Conservation (phyloP, 129 eudicot species). For the Silybum marianum region DNA sequence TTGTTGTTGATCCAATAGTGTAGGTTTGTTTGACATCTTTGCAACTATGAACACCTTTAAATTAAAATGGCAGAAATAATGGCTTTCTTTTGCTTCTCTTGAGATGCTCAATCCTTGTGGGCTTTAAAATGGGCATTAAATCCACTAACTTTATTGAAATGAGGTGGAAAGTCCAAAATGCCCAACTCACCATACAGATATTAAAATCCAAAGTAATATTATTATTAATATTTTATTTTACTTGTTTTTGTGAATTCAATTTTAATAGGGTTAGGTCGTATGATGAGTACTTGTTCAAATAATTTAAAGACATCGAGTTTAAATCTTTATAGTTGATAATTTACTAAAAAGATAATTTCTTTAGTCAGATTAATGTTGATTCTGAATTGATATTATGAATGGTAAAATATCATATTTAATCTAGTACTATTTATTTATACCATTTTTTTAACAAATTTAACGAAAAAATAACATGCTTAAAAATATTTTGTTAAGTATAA, state of each 20-base stretch:
- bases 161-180: slow-evolving; percentile 41
- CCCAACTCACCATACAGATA: slow-evolving; percentile 23
- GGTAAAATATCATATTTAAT: too few species aligned
- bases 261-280: not conserved
- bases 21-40: slow-evolving; percentile 36
- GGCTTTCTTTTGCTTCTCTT: slow-evolving; percentile 29
- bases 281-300: not conserved
- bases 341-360: too few species aligned
- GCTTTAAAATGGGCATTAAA: slow-evolving; percentile 17
- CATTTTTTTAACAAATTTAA: too few species aligned
- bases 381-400: too few species aligned
- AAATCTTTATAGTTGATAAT: not conserved
- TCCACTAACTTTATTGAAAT: slow-evolving; percentile 12
- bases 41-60: slow-evolving; percentile 12
- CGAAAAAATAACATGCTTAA: too few species aligned
- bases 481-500: not conserved
- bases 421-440: too few species aligned
- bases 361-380: too few species aligned
- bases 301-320: not conserved
- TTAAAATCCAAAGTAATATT: not conserved
- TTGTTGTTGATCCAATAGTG: slow-evolving; percentile 45
- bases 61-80: slow-evolving; percentile 18
- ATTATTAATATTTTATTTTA: too few species aligned
- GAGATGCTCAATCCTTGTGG: slow-evolving; percentile 40
- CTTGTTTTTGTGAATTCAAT: not conserved